Percentiles rank a stretch among this genome's conserved stretches.
Evolutionary conservation across 2,329 filamentous ascomycete species (phyloP).

Genomic region (Mycosphaerella arachidis): DNA sequence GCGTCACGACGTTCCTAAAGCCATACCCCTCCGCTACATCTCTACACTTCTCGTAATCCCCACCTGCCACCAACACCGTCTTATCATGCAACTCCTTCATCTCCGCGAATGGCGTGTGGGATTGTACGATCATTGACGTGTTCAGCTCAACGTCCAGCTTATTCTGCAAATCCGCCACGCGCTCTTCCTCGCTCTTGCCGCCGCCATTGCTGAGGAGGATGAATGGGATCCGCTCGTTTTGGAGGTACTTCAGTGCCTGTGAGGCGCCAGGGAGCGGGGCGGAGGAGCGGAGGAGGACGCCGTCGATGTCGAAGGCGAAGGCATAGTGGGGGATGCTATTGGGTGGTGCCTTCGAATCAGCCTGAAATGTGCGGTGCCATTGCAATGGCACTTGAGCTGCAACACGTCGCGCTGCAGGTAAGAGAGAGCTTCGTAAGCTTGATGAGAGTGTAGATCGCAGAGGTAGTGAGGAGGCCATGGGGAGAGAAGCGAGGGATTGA

Average conservation of each 20-base stretch:
- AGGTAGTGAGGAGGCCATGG: conserved; percentile 1
- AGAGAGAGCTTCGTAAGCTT: background rate
- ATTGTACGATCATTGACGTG: conserved; percentile 73
- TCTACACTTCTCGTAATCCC: conserved; percentile 56
- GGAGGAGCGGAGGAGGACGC: conserved; percentile 82
- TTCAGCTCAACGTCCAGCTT: conserved; percentile 62
- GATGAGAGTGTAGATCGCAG: background rate
- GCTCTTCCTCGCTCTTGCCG: conserved; percentile 72
- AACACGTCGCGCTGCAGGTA: background rate
- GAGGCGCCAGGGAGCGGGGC: conserved; percentile 74
- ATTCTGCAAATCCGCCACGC: conserved; percentile 64
- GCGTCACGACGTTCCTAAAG: conserved; percentile 66
- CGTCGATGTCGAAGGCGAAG: conserved; percentile 61
- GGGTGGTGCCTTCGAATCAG: background rate
- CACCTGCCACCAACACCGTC: conserved; percentile 47
- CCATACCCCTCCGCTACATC: conserved; percentile 62
- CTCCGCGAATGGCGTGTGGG: conserved; percentile 82
- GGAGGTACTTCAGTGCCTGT: conserved; percentile 67
- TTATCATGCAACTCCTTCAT: conserved; percentile 57
- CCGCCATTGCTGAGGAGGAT: conserved; percentile 95
- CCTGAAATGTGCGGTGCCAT: conserved; percentile 3
- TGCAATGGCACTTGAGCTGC: background rate
- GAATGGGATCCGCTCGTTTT: conserved; percentile 74
- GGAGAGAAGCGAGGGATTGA: background rate
- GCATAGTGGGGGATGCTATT: conserved; percentile 5